A percentile compares a stretch with the other conserved stretches of the same genome.
Evolutionary conservation across 305 asterid genomes (phyloP).

Genomic region (Vinca major): DNA sequence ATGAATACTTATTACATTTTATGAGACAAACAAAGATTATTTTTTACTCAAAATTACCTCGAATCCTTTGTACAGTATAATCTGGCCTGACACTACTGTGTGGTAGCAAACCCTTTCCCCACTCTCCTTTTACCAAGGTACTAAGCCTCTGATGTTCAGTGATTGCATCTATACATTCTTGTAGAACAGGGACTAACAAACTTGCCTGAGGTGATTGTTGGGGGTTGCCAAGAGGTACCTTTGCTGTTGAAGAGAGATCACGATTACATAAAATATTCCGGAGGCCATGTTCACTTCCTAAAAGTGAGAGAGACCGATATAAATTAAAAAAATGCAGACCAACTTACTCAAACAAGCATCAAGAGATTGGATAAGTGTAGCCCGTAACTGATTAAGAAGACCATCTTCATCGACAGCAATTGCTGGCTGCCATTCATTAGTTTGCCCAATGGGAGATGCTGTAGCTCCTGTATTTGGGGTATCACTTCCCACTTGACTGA

Average conservation of each 20-base stretch:
- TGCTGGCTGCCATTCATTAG: conserved; percentile 76
- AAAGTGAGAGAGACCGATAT: conserved; percentile 7
- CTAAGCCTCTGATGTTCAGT: conserved; percentile 88
- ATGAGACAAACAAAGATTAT: not conserved
- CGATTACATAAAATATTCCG: not conserved
- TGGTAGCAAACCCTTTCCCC: conserved; percentile 89
- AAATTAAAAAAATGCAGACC: conserved; percentile 15
- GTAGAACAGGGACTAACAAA: conserved; percentile 43
- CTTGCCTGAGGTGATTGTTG: conserved; percentile 56
- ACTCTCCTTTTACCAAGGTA: conserved; percentile 85
- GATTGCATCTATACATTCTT: conserved; percentile 76
- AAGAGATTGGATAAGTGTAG: conserved; percentile 60
- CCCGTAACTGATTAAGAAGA: conserved; percentile 72
- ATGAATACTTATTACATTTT: not conserved
- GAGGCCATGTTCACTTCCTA: conserved; percentile 5
- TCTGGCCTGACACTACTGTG: conserved; percentile 68
- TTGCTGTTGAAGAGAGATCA: conserved; percentile 37
- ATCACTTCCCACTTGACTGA: conserved; percentile 80
- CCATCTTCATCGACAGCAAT: conserved; percentile 80
- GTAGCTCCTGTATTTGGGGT: conserved; percentile 38
- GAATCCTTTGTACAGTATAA: conserved; percentile 67
- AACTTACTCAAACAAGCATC: conserved; percentile 51
- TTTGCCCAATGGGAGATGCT: conserved; percentile 50
- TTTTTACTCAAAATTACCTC: conserved; percentile 36
- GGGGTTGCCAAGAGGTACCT: conserved; percentile 34